Evolutionary conservation across 768 basidiomycete genomes (phyloP), one percentile per base, ranked within the genome.

Genomic region (Cantharellus anzutake): DNA sequence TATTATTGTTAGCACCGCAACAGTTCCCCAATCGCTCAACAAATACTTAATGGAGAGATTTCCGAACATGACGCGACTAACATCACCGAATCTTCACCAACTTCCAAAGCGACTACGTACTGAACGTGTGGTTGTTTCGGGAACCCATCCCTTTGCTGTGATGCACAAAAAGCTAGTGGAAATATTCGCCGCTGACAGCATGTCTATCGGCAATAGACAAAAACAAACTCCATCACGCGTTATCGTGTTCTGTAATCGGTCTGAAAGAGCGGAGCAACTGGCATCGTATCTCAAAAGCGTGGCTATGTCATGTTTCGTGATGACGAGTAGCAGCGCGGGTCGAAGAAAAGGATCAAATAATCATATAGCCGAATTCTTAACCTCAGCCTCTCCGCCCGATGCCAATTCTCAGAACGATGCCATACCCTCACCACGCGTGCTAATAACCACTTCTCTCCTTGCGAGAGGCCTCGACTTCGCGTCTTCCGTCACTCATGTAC

Each of bases 401-500:
- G 34, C 40, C 37, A 35, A 56, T 4, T 53, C 39, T n/a, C 11
- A 58, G 29, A 11, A n/a, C 34, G 59, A 60, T 34, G 4, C 14
- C 37, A 39, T 42, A 51, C 11, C 37, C 14, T n/a, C 40, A 48
- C 37, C 41, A 42, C 53, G 61, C 41, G 53, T 59, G 41, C 52
- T 96, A 65, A 76, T 94, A 59, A 93, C 92, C 41, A 96, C 92
- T 0, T 93, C 90, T 3, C 75, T 96, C 41, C 81, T 96, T 37
- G 90, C 89, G 5, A 80, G 92, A 20, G 92, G 92, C 1, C 77
- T 94, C 1, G 92, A 96, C 69, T 96, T 96, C 66, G 74, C 81
- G 11, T 82, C 88, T 0, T 55, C 60, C n/a, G 80, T 94, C 64
- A 76, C 78, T 62, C 81, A 92, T 65, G 85, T 94, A 2, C 84